A percentile compares a stretch with the other conserved stretches of the same genome.
Evolutionary conservation across 148 eudicot genomes (phyloP).

Genomic region (Nepenthes gracilis): DNA sequence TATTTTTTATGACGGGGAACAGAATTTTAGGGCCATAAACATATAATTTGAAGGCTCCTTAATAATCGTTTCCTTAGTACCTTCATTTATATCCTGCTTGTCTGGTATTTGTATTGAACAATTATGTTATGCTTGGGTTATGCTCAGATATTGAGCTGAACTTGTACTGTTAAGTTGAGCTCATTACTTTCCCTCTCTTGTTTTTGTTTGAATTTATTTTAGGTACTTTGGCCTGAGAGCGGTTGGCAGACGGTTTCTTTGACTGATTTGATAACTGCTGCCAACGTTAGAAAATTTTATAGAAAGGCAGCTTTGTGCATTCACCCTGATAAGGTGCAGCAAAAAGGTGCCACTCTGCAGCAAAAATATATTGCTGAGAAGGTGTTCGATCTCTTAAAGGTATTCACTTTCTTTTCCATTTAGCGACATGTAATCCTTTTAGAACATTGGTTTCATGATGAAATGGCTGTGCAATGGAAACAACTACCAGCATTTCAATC

Average conservation of each 20-base stretch:
- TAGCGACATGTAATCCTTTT: not conserved
- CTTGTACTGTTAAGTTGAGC: not conserved
- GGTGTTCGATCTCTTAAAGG: constrained; percentile 97
- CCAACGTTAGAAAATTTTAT: constrained; percentile 72
- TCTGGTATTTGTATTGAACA: too few relatives aligned
- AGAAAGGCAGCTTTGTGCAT: constrained; percentile 92
- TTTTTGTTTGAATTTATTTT: not conserved
- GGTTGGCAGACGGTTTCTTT: constrained; percentile 98
- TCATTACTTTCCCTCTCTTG: not conserved
- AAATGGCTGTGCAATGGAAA: too few relatives aligned
- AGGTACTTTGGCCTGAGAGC: constrained; percentile 97
- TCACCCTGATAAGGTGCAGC: constrained; percentile 98
- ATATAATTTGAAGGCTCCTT: too few relatives aligned
- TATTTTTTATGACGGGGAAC: too few relatives aligned
- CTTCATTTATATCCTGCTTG: too few relatives aligned
- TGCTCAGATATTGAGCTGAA: not conserved
- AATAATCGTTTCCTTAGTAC: too few relatives aligned
- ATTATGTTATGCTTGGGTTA: too few relatives aligned
- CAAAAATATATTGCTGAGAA: constrained; percentile 93
- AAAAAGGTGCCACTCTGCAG: constrained; percentile 89
- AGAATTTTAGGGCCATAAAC: too few relatives aligned
- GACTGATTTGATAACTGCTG: constrained; percentile 80
- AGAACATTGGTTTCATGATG: not conserved
- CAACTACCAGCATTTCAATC: too few relatives aligned
- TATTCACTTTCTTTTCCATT: constrained; percentile 12